Conservation (phyloP, 129 eudicot species). For the Silybum marianum region DNA sequence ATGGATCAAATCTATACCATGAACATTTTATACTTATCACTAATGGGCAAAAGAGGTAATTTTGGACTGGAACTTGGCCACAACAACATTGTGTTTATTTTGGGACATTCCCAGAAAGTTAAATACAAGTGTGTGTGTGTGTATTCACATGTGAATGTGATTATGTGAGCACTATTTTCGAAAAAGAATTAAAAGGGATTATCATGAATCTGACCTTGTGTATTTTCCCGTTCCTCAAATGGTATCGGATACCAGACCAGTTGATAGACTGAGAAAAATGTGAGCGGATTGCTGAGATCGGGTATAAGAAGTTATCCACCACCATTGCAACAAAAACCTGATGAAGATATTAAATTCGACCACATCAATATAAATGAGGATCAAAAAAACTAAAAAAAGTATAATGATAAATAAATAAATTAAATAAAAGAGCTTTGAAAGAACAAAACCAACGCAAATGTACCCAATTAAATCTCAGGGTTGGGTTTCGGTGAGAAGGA, state of each 20-base stretch:
- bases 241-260: constrained; percentile 96
- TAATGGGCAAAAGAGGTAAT: background rate
- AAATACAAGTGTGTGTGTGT: background rate
- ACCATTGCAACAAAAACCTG: constrained; percentile 95
- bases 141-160: background rate
- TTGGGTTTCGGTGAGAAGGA: too few relatives aligned
- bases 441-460: background rate
- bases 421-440: background rate
- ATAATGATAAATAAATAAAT: background rate
- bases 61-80: background rate
- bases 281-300: constrained; percentile 82
- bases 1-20: background rate
- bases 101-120: background rate
- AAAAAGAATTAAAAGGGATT: background rate
- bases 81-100: background rate
- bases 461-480: too few relatives aligned
- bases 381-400: background rate
- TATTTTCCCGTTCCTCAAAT: constrained; percentile 88
- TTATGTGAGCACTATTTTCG: background rate
- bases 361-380: constrained; percentile 8
- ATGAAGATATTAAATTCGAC: constrained; percentile 1
- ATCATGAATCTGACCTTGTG: constrained; percentile 51
- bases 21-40: background rate
- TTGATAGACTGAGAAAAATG: constrained; percentile 91
- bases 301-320: constrained; percentile 88